Conservation (phyloP, 192 early-diverging fungal genomes). For the Backusella parvicylindrica region DNA sequence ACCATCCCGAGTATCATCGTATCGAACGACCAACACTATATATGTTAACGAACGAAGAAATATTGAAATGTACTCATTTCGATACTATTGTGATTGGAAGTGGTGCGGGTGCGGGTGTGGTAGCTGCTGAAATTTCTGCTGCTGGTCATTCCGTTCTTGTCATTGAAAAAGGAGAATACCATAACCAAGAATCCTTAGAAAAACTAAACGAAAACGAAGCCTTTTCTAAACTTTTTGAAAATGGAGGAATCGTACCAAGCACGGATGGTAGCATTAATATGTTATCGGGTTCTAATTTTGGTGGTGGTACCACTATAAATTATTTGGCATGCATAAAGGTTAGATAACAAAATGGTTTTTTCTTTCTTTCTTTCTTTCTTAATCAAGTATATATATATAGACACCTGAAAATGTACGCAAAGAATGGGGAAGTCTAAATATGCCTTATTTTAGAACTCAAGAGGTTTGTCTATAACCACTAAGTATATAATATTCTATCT, state of each 20-base stretch:
- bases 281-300: slow-evolving; percentile 61
- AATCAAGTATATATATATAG: slow-evolving; percentile 14
- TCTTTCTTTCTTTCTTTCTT: slow-evolving; percentile 34
- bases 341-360: not conserved
- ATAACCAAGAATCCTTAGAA: slow-evolving; percentile 43
- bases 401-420: slow-evolving; percentile 58
- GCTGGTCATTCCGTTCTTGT: slow-evolving; percentile 63
- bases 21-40: not conserved
- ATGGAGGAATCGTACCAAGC: slow-evolving; percentile 36
- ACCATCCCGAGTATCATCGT: not conserved
- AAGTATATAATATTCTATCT: not conserved
- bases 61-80: slow-evolving; percentile 9
- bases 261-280: slow-evolving; percentile 52
- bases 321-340: slow-evolving; percentile 34
- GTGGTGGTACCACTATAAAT: slow-evolving; percentile 70
- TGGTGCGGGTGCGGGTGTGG: slow-evolving; percentile 64
- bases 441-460: slow-evolving; percentile 50
- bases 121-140: slow-evolving; percentile 60
- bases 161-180: slow-evolving; percentile 67
- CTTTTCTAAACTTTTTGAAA: slow-evolving; percentile 49
- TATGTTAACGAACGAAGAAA: not conserved
- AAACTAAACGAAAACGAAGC: slow-evolving; percentile 43
- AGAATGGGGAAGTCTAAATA: slow-evolving; percentile 65
- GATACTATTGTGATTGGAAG: slow-evolving; percentile 71
- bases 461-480: not conserved